A percentile compares a stretch with the other conserved stretches of the same genome.
These are phyloP conservation scores for Macrolepiota fuliginosa DNA, from an alignment of 768 basidiomycete species.

Conservation along the genomic window DNA sequence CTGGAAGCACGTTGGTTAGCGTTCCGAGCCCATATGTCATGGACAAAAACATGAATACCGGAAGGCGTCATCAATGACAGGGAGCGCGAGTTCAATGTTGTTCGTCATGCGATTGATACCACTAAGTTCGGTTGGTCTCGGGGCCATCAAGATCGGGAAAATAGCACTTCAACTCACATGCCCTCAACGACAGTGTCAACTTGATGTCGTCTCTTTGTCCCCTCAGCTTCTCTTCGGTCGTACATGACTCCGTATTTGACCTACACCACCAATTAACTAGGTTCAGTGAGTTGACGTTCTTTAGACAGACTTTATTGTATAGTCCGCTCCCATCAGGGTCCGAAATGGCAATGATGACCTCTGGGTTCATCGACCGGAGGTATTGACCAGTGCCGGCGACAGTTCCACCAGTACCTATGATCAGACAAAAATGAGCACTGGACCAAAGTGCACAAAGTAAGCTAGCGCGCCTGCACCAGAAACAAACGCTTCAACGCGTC, in stretches of 20 bases:
- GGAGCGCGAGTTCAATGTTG: constrained; percentile 84
- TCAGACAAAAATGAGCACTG: background rate
- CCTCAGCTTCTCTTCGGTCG: constrained; percentile 88
- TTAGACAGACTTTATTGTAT: constrained; percentile 74
- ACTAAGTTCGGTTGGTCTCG: constrained; percentile 33
- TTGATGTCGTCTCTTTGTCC: constrained; percentile 88
- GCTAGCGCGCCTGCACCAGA: constrained; percentile 71
- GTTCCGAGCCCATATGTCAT: background rate
- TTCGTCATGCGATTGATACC: constrained; percentile 92
- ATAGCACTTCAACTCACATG: constrained; percentile 45
- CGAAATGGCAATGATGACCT: constrained; percentile 69
- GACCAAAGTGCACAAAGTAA: background rate
- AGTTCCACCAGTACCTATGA: constrained; percentile 90
- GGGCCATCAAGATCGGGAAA: background rate
- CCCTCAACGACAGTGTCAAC: constrained; percentile 97
- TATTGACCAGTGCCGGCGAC: constrained; percentile 82
- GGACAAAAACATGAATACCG: constrained; percentile 43
- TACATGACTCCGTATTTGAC: constrained; percentile 95
- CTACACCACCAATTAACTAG: constrained; percentile 29
- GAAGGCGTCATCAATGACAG: constrained; percentile 87
- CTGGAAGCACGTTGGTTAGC: constrained; percentile 34
- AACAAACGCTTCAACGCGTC: constrained; percentile 79
- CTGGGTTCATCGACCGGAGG: constrained; percentile 71
- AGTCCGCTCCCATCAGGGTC: constrained; percentile 96
- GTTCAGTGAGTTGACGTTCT: background rate